Evolutionary conservation across 768 basidiomycete species (phyloP).

Genomic region (Suillus luteus): DNA sequence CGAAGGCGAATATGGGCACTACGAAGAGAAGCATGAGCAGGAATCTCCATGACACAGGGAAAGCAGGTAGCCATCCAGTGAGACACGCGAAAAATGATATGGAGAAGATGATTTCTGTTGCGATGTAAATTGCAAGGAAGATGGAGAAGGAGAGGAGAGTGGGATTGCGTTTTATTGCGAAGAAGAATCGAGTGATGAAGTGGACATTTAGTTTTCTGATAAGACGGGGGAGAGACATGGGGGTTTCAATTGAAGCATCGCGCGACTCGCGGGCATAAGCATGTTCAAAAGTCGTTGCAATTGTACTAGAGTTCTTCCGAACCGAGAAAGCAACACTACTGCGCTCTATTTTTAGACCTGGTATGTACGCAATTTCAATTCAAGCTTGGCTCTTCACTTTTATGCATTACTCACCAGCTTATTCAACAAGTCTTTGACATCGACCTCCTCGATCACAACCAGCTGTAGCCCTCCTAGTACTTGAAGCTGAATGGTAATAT

Average conservation of each 20-base stretch:
- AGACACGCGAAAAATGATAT: neutral
- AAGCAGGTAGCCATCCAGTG: conserved; percentile 13
- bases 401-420: too few relatives aligned
- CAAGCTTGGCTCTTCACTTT: too few relatives aligned
- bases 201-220: neutral
- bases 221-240: neutral
- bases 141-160: conserved; percentile 7
- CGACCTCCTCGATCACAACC: too few relatives aligned
- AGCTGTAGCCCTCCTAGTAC: too few relatives aligned
- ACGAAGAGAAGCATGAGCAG: conserved; percentile 8
- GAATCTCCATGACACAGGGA: conserved; percentile 12
- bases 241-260: neutral
- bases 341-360: too few relatives aligned
- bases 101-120: conserved; percentile 2
- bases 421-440: too few relatives aligned
- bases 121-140: neutral
- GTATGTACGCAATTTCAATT: too few relatives aligned
- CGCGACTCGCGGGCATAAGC: neutral
- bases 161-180: conserved; percentile 3
- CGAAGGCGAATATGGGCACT: conserved; percentile 10
- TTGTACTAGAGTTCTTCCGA: too few relatives aligned
- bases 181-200: too few relatives aligned
- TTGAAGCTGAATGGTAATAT: too few relatives aligned
- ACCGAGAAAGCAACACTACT: too few relatives aligned
- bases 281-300: neutral